Evolutionary conservation across 2,329 filamentous ascomycete genomes (phyloP).

Genomic region (Ophiostoma ulmi): DNA sequence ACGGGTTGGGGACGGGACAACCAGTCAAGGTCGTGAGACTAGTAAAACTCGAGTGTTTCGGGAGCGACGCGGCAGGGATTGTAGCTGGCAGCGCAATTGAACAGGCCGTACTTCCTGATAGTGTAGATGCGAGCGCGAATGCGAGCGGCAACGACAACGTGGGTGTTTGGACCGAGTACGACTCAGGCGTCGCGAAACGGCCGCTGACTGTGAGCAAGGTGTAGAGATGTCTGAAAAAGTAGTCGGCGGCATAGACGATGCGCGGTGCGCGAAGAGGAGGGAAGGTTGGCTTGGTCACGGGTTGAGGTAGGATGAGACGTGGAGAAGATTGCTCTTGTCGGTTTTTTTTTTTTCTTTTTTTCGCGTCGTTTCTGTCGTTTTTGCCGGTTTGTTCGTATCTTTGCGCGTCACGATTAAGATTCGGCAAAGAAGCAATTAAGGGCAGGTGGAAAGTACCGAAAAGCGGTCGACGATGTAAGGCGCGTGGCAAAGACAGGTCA

Average conservation of each 20-base stretch:
- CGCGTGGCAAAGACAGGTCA: neutral
- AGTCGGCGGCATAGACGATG: conserved; percentile 14
- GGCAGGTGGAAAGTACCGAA: neutral
- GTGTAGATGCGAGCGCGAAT: neutral
- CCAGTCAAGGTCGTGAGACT: neutral
- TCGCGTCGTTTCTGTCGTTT: neutral
- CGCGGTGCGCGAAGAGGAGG: neutral
- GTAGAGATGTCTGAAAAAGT: neutral
- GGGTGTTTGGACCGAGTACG: neutral
- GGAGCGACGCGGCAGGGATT: neutral
- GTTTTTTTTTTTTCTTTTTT: too few species aligned
- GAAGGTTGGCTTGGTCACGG: neutral
- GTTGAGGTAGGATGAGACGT: neutral
- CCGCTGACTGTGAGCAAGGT: neutral
- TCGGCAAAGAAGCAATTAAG: conserved; percentile 1
- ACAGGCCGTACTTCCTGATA: neutral
- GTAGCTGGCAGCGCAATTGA: conserved; percentile 7
- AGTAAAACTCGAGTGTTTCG: neutral
- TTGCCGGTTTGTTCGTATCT: neutral
- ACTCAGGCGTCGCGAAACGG: neutral
- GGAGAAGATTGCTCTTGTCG: neutral
- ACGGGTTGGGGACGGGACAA: neutral
- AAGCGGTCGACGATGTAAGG: neutral
- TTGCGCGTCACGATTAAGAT: neutral
- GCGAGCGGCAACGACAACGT: neutral